These are phyloP conservation scores for Deuterostichococcus epilithicus DNA, from an alignment of 139 green algal genomes.

Conservation along the genomic window DNA sequence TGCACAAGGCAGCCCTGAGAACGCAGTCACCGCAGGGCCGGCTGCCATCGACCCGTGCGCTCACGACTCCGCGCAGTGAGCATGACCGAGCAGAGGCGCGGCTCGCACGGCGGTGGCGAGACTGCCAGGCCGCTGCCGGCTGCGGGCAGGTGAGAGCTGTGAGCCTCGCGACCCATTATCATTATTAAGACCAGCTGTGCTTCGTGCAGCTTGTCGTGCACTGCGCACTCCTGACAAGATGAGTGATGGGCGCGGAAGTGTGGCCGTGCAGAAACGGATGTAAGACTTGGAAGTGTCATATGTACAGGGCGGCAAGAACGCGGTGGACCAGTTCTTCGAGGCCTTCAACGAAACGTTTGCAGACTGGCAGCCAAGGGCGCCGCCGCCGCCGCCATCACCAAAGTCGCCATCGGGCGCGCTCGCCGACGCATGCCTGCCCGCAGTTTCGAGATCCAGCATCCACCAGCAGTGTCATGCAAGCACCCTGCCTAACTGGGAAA, in stretches of 20 bases:
- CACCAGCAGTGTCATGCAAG: neutral
- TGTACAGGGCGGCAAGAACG: constrained; percentile 13
- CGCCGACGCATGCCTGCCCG: neutral
- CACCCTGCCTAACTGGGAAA: neutral
- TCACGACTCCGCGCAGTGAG: constrained; percentile 19
- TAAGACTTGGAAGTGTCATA: too few species aligned
- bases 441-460: neutral
- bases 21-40: too few species aligned
- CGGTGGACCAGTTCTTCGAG: constrained; percentile 15
- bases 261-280: too few species aligned
- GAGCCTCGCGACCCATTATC: neutral
- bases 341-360: constrained; percentile 14
- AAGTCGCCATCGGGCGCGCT: neutral
- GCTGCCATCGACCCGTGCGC: too few species aligned
- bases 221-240: constrained; percentile 7
- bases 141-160: neutral
- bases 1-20: too few species aligned
- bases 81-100: constrained; percentile 17
- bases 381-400: neutral
- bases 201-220: neutral
- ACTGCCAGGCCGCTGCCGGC: constrained; percentile 21
- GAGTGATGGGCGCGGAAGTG: neutral
- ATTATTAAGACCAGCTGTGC: neutral
- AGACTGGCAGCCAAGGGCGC: constrained; percentile 7
- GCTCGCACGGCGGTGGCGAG: constrained; percentile 24